Percentiles rank a stretch among this genome's conserved stretches.
These are phyloP conservation scores for Alternaria incomplexa DNA, from an alignment of 2,329 filamentous ascomycete species.

Conservation along the genomic window DNA sequence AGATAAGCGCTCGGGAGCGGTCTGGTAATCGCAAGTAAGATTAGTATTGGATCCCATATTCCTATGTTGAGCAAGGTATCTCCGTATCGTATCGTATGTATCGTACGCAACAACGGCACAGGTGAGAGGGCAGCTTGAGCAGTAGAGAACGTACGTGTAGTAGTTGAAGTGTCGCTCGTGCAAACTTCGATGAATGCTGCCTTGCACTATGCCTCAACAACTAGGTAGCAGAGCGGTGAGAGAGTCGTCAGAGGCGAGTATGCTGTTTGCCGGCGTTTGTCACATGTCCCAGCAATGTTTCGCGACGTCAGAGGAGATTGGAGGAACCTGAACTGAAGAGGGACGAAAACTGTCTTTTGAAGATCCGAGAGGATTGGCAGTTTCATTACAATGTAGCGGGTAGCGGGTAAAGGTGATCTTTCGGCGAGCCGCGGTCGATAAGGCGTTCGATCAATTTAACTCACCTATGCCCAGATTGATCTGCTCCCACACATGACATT, in stretches of 20 bases:
- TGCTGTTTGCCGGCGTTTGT: too few species aligned
- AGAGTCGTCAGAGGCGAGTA: background rate
- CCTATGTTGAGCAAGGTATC: background rate
- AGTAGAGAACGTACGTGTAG: background rate
- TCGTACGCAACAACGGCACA: slow-evolving; percentile 2
- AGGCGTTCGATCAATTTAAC: background rate
- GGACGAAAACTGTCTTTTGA: background rate
- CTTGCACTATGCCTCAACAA: background rate
- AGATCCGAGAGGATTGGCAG: background rate
- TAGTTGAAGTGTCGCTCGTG: background rate
- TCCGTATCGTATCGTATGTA: background rate
- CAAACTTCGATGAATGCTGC: background rate
- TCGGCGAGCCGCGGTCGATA: background rate
- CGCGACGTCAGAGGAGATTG: background rate
- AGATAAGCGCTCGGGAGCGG: background rate
- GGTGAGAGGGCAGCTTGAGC: background rate
- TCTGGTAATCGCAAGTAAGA: background rate
- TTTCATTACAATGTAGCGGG: background rate
- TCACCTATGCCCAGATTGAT: background rate
- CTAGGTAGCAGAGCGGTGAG: slow-evolving; percentile 1
- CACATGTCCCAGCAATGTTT: background rate
- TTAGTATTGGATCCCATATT: background rate
- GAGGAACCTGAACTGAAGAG: background rate
- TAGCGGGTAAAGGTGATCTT: background rate
- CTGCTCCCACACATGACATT: background rate